Evolutionary conservation across 139 green algal genomes (phyloP).

Genomic region (Micromonas commoda): DNA sequence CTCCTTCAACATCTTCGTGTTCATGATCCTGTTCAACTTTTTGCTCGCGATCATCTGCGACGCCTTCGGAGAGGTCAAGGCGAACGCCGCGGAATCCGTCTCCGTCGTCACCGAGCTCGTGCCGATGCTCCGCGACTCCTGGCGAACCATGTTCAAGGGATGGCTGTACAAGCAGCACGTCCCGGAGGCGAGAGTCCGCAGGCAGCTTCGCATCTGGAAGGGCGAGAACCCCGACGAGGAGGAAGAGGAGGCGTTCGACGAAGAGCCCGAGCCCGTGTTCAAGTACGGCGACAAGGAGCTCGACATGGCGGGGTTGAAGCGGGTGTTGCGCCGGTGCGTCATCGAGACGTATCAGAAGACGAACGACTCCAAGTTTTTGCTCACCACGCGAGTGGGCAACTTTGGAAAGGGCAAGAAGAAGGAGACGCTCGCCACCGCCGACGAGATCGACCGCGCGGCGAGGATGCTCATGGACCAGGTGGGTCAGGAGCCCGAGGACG

Average conservation of each 20-base stretch:
- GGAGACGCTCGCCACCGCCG: neutral
- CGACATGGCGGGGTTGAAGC: neutral
- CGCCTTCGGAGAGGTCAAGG: slow-evolving; percentile 62
- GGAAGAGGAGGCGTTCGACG: neutral
- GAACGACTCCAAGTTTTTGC: neutral
- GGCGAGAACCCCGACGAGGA: neutral
- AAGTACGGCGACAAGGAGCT: slow-evolving; percentile 11
- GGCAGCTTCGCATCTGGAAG: slow-evolving; percentile 7
- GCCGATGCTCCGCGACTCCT: slow-evolving; percentile 8
- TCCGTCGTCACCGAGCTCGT: neutral
- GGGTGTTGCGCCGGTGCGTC: slow-evolving; percentile 1
- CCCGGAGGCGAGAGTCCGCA: neutral
- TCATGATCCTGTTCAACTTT: slow-evolving; percentile 88
- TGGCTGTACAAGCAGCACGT: slow-evolving; percentile 14
- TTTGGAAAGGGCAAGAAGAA: slow-evolving; percentile 11
- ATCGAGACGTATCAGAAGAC: neutral
- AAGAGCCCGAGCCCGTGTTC: neutral
- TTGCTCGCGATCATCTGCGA: slow-evolving; percentile 81
- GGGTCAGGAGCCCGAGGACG: slow-evolving; percentile 2
- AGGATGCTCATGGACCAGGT: slow-evolving; percentile 11
- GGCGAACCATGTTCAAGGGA: neutral
- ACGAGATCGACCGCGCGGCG: neutral
- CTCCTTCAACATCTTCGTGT: slow-evolving; percentile 74
- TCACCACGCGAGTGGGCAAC: neutral
- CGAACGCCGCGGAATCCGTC: slow-evolving; percentile 54